Evolutionary conservation across 257 asterid species (phyloP), one percentile per base, ranked within the genome.

Genomic region (Ballota nigra): DNA sequence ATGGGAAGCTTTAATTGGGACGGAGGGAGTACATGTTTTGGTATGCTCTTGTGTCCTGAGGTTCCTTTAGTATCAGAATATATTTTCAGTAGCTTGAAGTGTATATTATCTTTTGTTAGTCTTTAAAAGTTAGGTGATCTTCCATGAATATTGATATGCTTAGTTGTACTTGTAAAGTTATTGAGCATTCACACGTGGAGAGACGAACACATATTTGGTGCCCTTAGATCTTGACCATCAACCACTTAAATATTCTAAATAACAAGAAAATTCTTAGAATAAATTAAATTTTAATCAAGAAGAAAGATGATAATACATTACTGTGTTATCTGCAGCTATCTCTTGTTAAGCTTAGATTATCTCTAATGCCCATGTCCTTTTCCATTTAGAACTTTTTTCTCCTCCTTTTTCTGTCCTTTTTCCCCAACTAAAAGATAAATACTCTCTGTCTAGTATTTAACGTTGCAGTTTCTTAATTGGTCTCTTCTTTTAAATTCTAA

Each of bases 21-120:
- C n/a, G n/a, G n/a, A n/a, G n/a, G n/a, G n/a, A n/a, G n/a, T n/a
- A 34, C 40, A 22, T 66, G 45, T 47, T 71, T 55, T 53, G 26
- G 58, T 8, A 68, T 20, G 51, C 60, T 23, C 15, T 60, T 79
- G 59, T 43, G 11, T 31, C 63, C 40, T 29, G 8, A 22, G 4
- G 7, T 66, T 29, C 0, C 20, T 38, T 16, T 73, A 41, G 49
- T 41, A 10, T 41, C n/a, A 2, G 40, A 20, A 13, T 10, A 8
- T 40, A 20, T 9, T 16, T 24, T 36, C 45, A 67, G 71, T 56
- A 72, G 22, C 71, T 19, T 26, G 66, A 15, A 59, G 62, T 51
- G n/a, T 52, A 11, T 60, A 23, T 24, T 33, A 38, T 19, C 15
- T 40, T 36, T 40, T 40, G 47, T 40, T 10, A 16, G 18, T 47